Percentiles rank a stretch among this genome's conserved stretches.
phyloP scores from a whole-genome alignment of 257 asterid genomes.

The Nyctanthes arbortristis region DNA sequence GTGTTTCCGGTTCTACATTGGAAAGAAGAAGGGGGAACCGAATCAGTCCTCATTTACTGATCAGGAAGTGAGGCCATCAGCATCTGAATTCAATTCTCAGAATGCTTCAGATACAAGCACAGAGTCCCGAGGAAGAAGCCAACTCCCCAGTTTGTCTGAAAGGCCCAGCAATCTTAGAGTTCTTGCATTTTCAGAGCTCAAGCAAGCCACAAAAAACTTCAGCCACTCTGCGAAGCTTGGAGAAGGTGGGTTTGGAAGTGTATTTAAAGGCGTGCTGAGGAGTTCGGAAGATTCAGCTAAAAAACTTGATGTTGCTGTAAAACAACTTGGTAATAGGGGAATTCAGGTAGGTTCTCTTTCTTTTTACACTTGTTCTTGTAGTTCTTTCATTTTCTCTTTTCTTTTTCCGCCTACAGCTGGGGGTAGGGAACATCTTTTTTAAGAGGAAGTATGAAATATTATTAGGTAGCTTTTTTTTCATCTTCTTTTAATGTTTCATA shows the following conservation, averaged over 20 bases:
- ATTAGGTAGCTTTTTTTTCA: too few species aligned
- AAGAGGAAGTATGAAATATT: too few species aligned
- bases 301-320: slow-evolving; percentile 65
- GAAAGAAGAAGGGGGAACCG: slow-evolving; percentile 45
- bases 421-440: too few species aligned
- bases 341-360: slow-evolving; percentile 55
- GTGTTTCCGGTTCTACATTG: slow-evolving; percentile 58
- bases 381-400: background rate
- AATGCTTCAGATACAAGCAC: slow-evolving; percentile 42
- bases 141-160: slow-evolving; percentile 39
- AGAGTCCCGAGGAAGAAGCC: slow-evolving; percentile 46
- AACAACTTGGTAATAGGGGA: slow-evolving; percentile 80
- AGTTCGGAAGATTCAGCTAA: slow-evolving; percentile 55
- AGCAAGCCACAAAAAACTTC: slow-evolving; percentile 64
- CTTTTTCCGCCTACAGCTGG: background rate
- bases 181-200: slow-evolving; percentile 63
- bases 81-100: slow-evolving; percentile 36
- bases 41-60: slow-evolving; percentile 43
- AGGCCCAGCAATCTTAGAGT: slow-evolving; percentile 57
- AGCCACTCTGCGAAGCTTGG: slow-evolving; percentile 68
- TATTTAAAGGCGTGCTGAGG: slow-evolving; percentile 60
- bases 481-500: too few species aligned
- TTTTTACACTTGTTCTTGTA: background rate
- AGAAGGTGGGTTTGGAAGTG: slow-evolving; percentile 95
- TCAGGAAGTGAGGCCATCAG: slow-evolving; percentile 43